Evolutionary conservation across 1,139 yeast genomes (phyloP), one percentile per base, ranked within the genome.

Genomic region (Kodamaea ohmeri): DNA sequence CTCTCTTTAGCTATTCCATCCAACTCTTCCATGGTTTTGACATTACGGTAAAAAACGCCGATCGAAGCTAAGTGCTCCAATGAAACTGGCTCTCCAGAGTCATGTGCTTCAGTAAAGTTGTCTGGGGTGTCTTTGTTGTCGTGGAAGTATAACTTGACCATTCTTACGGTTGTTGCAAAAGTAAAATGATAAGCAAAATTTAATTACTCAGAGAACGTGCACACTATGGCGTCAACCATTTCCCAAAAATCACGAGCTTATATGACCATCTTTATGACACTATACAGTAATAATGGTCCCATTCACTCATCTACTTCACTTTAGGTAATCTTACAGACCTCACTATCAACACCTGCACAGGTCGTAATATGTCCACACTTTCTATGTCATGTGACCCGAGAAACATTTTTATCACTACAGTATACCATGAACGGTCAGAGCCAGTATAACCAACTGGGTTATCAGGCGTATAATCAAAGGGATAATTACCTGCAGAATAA

Each of bases 41-140:
- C 66, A 38, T 78, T 64, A 52, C 63, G 73, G 56, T 88, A 85
- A 28, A 81, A 58, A 2, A 89, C 96, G 0, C 97, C 97, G 18
- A 89, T 51, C 32, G 67, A 55, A 3, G 62, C 65, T 37, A 90
- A 68, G 36, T 73, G 66, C 9, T 71, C 76, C 25, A 63, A 50
- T 0, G 76, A 48, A 1, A 85, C 88, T 0, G 58, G 54, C 4
- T 50, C 60, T 0, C 96, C 96, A 0, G 88, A 76, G 62, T 85
- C 73, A 62, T 88, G 96, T 30, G 74, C 79, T 24, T 76, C 79
- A 12, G 95, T 82, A 65, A 83, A 85, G 52, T 70, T 49, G 42
- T 82, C 89, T 1, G 68, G 68, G 2, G 75, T 64, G 43, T 76
- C 71, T 21, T 75, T 64, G 55, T 75, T 71, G 56, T 88, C 96